Base-by-base conservation (phyloP, 805 yeast species). In the Saccharomycopsis vini region DNA sequence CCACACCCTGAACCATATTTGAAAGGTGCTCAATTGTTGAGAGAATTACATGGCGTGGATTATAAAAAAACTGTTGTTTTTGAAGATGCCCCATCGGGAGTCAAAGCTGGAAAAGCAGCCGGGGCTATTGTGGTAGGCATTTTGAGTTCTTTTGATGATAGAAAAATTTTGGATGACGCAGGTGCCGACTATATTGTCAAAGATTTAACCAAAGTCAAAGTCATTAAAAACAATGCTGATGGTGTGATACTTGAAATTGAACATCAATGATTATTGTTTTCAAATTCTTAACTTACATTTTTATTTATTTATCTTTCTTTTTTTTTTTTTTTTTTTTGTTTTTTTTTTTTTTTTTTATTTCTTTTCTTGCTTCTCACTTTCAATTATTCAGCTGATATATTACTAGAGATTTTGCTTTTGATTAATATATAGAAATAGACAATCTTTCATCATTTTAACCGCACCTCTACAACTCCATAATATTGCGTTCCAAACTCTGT, bases 81-180 rank as follows among this genome's bases (percentile, higher is more conserved):
- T 57, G 95, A 85, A 66, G 95, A 85, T 60, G 94, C 95, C 37
- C 90, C 88, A 47, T 89, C 92, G 40, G 95, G 95, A 59, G 77
- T 84, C 51, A 64, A 74, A 55, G 90, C 95, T 32, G 95, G 94
- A 58, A 76, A 77, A 59, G 83, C 73, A 44, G 89, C 92, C 21
- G 94, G 89, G 47, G 87, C 92, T 60, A 70, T 73, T 58, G 81
- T 83, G 49, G 77, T 85, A 54, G 95, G 94, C 58, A 80, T 85
- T 62, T 82, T 89, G 53, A 80, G 90, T 49, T 78, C 92, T 43
- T 83, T 81, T 62, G 77, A 72, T 51, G n/a, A n/a, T 73, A 83
- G 77, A 49, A 23, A 32, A 12, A 72, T 72, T 58, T 81, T 85
- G 47, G 72, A 78, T 63, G 73, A 69, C 44, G 75, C 84, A 44